These are phyloP conservation scores for Talaromyces sp. DNA, from an alignment of 2,329 filamentous ascomycete species.

Conservation along the genomic window DNA sequence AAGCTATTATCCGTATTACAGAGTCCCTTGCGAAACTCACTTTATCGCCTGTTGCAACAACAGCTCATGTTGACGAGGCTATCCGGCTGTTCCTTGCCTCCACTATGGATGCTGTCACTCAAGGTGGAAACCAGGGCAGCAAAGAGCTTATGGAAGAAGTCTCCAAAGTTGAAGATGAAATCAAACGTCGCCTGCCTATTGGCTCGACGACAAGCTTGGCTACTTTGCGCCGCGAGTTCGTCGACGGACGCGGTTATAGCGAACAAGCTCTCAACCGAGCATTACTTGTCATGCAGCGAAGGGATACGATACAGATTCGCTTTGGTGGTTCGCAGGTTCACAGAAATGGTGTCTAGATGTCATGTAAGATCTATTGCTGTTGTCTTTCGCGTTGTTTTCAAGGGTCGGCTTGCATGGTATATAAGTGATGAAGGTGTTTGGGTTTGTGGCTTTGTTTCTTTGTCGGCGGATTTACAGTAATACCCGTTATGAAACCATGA, in stretches of 20 bases:
- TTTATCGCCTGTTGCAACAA: constrained; percentile 79
- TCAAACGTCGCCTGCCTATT: constrained; percentile 82
- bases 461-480: neutral
- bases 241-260: constrained; percentile 83
- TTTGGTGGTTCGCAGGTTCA: constrained; percentile 50
- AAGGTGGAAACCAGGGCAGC: constrained; percentile 77
- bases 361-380: neutral
- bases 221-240: constrained; percentile 83
- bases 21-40: constrained; percentile 91
- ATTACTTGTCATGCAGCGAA: constrained; percentile 77
- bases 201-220: constrained; percentile 92
- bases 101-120: constrained; percentile 96
- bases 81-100: constrained; percentile 94
- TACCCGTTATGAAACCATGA: constrained; percentile 4
- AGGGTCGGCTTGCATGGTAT: constrained; percentile 14
- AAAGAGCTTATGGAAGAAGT: constrained; percentile 91
- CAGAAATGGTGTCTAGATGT: constrained; percentile 43
- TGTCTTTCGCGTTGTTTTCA: neutral
- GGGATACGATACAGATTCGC: constrained; percentile 65
- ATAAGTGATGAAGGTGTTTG: constrained; percentile 11
- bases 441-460: neutral
- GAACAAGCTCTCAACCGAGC: constrained; percentile 83
- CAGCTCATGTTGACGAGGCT: constrained; percentile 92
- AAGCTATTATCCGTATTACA: constrained; percentile 95
- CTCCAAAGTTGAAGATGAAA: constrained; percentile 79